A percentile compares a stretch with the other conserved stretches of the same genome.
phyloP scores from a whole-genome alignment of 2,329 filamentous ascomycete genomes.

The Dothiorella sarmentorum region DNA sequence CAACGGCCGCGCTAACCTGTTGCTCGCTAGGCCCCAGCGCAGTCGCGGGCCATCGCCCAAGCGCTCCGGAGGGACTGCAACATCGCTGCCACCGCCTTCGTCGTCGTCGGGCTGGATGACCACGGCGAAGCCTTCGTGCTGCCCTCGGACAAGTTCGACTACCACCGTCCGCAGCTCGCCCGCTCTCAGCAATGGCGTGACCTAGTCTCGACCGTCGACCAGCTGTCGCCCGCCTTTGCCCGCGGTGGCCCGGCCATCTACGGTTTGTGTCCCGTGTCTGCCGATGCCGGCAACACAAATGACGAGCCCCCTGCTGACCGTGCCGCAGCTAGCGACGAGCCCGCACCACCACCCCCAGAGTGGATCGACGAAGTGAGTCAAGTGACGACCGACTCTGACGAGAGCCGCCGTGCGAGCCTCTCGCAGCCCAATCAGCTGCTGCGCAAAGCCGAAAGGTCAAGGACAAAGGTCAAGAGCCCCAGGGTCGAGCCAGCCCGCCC shows the following conservation, averaged over 20 bases:
- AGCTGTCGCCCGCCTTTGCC: not conserved
- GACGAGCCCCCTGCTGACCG: conserved; percentile 5
- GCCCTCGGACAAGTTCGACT: conserved; percentile 3
- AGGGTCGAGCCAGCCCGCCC: not conserved
- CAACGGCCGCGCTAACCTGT: conserved; percentile 18
- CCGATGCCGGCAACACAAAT: conserved; percentile 5
- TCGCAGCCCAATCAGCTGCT: conserved; percentile 2
- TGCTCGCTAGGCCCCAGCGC: conserved; percentile 12
- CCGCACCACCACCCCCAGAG: not conserved
- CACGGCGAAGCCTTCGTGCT: conserved; percentile 11
- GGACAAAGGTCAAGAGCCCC: conserved; percentile 9
- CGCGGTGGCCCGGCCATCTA: conserved; percentile 8
- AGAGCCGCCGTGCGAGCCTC: conserved; percentile 14
- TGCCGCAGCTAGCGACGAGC: conserved; percentile 17
- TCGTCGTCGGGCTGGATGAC: conserved; percentile 13
- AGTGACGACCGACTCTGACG: conserved; percentile 16
- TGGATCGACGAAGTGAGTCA: conserved; percentile 11
- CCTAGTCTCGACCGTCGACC: not conserved
- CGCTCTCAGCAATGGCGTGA: not conserved
- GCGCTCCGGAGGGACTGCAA: conserved; percentile 10
- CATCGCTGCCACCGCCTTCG: conserved; percentile 10
- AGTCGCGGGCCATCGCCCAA: not conserved
- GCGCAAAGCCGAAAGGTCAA: conserved; percentile 9
- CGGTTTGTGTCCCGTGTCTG: conserved; percentile 12
- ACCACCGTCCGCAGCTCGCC: not conserved